Evolutionary conservation across 208 protist species (phyloP).

Genomic region (Herpetomonas muscarum): DNA sequence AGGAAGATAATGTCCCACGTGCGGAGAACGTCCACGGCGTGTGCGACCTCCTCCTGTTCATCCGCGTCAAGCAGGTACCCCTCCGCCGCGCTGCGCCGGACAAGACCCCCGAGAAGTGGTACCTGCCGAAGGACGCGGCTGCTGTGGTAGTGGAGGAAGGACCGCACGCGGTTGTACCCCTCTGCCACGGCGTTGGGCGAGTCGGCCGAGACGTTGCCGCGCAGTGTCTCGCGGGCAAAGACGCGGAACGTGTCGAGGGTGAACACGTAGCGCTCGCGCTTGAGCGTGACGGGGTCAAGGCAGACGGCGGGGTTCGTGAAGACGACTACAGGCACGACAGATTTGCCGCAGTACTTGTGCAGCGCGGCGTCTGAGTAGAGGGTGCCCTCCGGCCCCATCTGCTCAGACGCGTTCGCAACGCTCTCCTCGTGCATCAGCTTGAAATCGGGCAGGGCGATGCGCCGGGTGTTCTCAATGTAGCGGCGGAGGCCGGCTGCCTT

Average conservation of each 20-base stretch:
- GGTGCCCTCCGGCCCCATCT: conserved; percentile 26
- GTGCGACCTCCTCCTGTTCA: conserved; percentile 31
- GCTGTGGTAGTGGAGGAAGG: no score
- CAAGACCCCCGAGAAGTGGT: neutral
- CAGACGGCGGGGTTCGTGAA: conserved; percentile 71
- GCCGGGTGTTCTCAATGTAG: conserved; percentile 76
- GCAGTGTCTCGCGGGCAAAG: conserved; percentile 47
- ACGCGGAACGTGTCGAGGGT: conserved; percentile 49
- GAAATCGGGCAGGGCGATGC: conserved; percentile 62
- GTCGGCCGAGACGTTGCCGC: conserved; percentile 30
- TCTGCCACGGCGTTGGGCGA: conserved; percentile 15
- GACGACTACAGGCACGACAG: conserved; percentile 79
- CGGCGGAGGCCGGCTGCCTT: conserved; percentile 80
- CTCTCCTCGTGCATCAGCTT: neutral
- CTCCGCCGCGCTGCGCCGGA: neutral
- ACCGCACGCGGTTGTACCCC: neutral
- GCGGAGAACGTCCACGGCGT: conserved; percentile 60
- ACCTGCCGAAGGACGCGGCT: neutral
- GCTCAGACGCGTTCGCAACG: neutral
- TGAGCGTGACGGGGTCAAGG: conserved; percentile 71
- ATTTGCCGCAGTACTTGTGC: conserved; percentile 69
- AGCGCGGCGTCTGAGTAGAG: conserved; percentile 73
- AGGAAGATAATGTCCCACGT: conserved; percentile 87
- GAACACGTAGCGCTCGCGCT: conserved; percentile 66
- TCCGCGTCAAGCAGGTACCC: conserved; percentile 22